phyloP scores from a whole-genome alignment of 176 grass and related monocot species.

The Avena insularis region DNA sequence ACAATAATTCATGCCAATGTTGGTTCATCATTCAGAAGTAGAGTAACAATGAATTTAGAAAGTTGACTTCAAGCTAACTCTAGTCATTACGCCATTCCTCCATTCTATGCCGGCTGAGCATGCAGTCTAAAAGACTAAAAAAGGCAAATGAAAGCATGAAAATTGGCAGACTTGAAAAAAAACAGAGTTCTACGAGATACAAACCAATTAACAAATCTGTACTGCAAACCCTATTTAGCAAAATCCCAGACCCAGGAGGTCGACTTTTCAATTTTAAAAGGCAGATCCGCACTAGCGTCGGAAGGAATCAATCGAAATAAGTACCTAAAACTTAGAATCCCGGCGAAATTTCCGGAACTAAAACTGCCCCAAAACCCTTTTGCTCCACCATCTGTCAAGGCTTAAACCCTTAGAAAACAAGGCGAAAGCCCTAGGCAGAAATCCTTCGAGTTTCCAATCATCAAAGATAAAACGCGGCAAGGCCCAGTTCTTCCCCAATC shows the following conservation, averaged over 20 bases:
- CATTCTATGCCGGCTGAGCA: constrained; percentile 1
- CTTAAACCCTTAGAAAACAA: background rate
- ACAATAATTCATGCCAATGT: background rate
- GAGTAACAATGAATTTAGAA: background rate
- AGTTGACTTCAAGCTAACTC: background rate
- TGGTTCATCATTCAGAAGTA: background rate
- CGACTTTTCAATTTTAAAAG: background rate
- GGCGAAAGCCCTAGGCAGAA: background rate
- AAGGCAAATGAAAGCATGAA: constrained; percentile 11
- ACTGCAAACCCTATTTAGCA: background rate
- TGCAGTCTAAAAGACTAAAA: background rate
- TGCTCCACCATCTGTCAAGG: background rate
- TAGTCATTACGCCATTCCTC: background rate
- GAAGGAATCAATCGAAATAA: background rate
- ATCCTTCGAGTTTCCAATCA: background rate
- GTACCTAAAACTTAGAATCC: background rate
- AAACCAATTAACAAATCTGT: background rate
- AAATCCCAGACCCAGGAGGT: background rate
- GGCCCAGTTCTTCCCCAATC: background rate
- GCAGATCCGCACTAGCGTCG: background rate
- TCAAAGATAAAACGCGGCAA: background rate
- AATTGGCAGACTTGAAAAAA: background rate
- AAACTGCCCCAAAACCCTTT: background rate
- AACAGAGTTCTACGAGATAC: background rate
- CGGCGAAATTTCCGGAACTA: constrained; percentile 13